phyloP scores from a whole-genome alignment of 2,329 filamentous ascomycete species.

The Diaporthe aspalathi region DNA sequence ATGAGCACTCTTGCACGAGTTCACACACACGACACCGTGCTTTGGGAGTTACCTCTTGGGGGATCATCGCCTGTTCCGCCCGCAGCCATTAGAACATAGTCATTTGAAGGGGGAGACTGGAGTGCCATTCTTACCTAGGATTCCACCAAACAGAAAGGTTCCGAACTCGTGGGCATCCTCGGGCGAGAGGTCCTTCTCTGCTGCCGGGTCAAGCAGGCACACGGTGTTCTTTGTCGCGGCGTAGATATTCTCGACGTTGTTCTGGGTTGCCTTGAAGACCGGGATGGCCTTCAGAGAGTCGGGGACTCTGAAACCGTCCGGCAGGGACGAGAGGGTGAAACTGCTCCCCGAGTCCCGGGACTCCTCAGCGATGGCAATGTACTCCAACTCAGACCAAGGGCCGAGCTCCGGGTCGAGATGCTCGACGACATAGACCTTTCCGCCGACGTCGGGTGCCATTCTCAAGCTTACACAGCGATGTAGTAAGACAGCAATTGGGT shows the following conservation, averaged over 20 bases:
- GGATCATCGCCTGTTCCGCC: conserved; percentile 82
- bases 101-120: not conserved
- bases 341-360: conserved; percentile 72
- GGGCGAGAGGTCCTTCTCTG: conserved; percentile 82
- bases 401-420: conserved; percentile 96
- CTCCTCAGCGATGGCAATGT: conserved; percentile 86
- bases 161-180: conserved; percentile 87
- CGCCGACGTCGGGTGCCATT: conserved; percentile 51
- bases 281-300: conserved; percentile 64
- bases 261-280: conserved; percentile 77
- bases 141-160: conserved; percentile 94
- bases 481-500: not conserved
- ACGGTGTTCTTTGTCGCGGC: conserved; percentile 77
- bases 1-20: conserved; percentile 4
- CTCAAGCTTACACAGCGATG: not conserved
- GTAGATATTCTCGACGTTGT: conserved; percentile 87
- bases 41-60: conserved; percentile 76
- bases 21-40: no score
- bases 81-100: conserved; percentile 37
- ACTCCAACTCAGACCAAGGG: conserved; percentile 94
- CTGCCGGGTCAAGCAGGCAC: conserved; percentile 90
- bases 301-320: conserved; percentile 74
- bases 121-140: conserved; percentile 75
- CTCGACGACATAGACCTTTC: conserved; percentile 91
- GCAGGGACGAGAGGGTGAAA: conserved; percentile 87